Conservation (phyloP, 208 protist species). For the Wallacemonas sp. region DNA sequence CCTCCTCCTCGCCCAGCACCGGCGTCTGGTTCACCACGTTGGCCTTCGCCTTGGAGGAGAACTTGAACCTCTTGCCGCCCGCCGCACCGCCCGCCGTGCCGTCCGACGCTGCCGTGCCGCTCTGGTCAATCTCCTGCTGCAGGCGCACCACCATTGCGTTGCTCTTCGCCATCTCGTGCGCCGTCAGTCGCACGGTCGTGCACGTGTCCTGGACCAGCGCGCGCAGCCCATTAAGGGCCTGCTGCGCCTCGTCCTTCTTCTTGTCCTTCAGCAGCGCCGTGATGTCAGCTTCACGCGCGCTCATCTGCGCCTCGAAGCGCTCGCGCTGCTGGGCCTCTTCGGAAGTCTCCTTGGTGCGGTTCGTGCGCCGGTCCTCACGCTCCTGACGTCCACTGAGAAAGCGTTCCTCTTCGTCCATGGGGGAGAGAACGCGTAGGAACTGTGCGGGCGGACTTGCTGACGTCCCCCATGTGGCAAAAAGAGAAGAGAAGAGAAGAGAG, state of each 20-base stretch:
- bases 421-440: not conserved
- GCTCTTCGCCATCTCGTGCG: slow-evolving; percentile 76
- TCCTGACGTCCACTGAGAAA: slow-evolving; percentile 76
- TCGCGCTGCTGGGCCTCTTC: slow-evolving; percentile 41
- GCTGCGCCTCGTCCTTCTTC: slow-evolving; percentile 42
- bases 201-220: slow-evolving; percentile 61
- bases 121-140: slow-evolving; percentile 58
- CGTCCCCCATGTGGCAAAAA: not conserved
- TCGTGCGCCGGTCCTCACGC: slow-evolving; percentile 56
- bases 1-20: too few relatives aligned
- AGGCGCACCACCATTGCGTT: slow-evolving; percentile 69
- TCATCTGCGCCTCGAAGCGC: slow-evolving; percentile 63
- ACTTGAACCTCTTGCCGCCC: slow-evolving; percentile 54
- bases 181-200: slow-evolving; percentile 57
- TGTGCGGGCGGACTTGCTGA: too few relatives aligned
- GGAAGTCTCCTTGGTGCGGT: slow-evolving; percentile 38
- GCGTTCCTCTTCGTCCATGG: slow-evolving; percentile 54
- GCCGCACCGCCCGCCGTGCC: not conserved
- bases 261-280: slow-evolving; percentile 23
- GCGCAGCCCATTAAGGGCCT: slow-evolving; percentile 44
- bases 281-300: slow-evolving; percentile 39
- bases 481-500: not conserved
- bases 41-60: slow-evolving; percentile 48
- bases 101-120: not conserved
- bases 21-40: slow-evolving; percentile 6